Evolutionary conservation across 1,139 yeast genomes (phyloP).

Genomic region (Kurtzmaniella quercitrusa): DNA sequence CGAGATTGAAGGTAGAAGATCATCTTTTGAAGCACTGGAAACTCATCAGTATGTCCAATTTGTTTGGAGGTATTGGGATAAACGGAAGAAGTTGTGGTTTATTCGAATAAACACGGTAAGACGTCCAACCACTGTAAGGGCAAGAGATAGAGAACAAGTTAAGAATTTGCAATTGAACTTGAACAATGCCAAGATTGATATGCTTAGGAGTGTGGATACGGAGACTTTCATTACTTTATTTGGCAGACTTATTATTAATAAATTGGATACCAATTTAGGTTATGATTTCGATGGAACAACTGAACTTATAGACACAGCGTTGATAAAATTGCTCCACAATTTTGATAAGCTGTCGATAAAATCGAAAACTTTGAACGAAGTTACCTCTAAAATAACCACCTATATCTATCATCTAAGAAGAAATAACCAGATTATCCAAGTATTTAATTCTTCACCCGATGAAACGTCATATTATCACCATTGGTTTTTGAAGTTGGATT

Average conservation of each 20-base stretch:
- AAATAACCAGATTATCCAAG: conserved; percentile 30
- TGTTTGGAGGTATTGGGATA: conserved; percentile 26
- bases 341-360: conserved; percentile 28
- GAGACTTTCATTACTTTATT: conserved; percentile 27
- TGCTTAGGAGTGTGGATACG: conserved; percentile 30
- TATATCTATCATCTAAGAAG: conserved; percentile 28
- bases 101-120: conserved; percentile 26
- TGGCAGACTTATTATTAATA: conserved; percentile 27
- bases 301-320: conserved; percentile 21
- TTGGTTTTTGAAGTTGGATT: conserved; percentile 21
- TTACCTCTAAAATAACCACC: conserved; percentile 24
- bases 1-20: conserved; percentile 27
- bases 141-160: background rate
- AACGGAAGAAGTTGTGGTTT: conserved; percentile 15
- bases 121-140: conserved; percentile 24
- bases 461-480: conserved; percentile 39
- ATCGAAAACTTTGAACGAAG: conserved; percentile 21
- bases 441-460: conserved; percentile 43
- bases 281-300: conserved; percentile 26
- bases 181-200: conserved; percentile 9
- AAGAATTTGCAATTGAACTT: conserved; percentile 1
- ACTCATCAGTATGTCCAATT: conserved; percentile 29
- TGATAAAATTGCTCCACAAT: conserved; percentile 24
- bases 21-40: conserved; percentile 15
- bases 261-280: conserved; percentile 33